Conservation (phyloP, 129 eudicot genomes). For the Artemisia annua region DNA sequence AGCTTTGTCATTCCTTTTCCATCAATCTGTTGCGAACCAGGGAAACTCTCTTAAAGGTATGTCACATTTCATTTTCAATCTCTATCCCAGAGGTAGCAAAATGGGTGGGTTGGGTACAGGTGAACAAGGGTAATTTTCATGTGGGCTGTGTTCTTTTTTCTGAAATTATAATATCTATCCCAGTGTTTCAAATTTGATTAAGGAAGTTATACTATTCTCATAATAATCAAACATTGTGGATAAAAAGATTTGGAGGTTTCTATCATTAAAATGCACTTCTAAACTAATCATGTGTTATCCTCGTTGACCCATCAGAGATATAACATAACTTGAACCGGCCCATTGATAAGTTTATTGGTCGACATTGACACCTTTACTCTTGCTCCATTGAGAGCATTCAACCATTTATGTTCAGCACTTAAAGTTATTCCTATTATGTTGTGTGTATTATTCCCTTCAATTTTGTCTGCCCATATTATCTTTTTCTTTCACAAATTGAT, state of each 20-base stretch:
- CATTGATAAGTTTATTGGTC: neutral
- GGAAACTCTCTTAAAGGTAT: conserved; percentile 73
- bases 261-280: neutral
- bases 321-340: neutral
- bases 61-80: neutral
- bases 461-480: conserved; percentile 1
- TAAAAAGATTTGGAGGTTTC: neutral
- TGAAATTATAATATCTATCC: too few species aligned
- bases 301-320: neutral
- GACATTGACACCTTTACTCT: neutral
- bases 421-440: neutral
- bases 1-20: conserved; percentile 67
- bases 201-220: too few species aligned
- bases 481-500: too few species aligned
- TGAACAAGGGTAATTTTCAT: neutral
- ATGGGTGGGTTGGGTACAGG: neutral
- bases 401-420: too few species aligned
- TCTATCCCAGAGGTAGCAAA: neutral
- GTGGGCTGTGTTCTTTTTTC: neutral
- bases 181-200: too few species aligned
- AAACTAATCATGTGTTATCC: neutral
- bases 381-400: neutral
- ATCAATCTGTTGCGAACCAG: conserved; percentile 72
- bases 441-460: neutral
- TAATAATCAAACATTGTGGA: too few species aligned